Evolutionary conservation across 345 rosid species (phyloP).

Genomic region (Linum trigynum): DNA sequence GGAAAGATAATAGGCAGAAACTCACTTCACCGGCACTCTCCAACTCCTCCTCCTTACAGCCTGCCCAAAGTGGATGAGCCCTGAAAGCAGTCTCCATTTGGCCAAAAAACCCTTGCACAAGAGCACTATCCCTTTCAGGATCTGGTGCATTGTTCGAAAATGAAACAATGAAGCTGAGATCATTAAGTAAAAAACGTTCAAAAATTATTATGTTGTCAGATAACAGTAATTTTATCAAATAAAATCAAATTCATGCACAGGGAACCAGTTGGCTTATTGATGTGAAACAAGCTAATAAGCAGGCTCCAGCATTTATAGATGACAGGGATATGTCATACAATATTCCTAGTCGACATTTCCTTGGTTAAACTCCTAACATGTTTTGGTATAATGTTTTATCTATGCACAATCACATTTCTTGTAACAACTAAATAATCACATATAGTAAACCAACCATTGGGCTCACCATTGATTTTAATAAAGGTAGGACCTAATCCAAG

Average conservation of each 20-base stretch:
- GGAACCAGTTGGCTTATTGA: background rate
- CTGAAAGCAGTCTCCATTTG: slow-evolving; percentile 84
- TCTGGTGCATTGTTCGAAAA: slow-evolving; percentile 80
- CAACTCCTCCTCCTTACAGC: slow-evolving; percentile 91
- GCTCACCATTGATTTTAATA: background rate
- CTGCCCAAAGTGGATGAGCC: slow-evolving; percentile 92
- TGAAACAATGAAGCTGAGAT: slow-evolving; percentile 73
- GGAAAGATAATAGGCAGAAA: slow-evolving; percentile 8
- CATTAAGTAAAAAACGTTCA: background rate
- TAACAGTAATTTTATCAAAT: background rate
- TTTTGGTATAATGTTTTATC: background rate
- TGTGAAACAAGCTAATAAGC: background rate
- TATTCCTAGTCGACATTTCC: background rate
- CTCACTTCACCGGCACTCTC: slow-evolving; percentile 92
- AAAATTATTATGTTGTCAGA: background rate
- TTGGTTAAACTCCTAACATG: background rate
- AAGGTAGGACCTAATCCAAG: background rate
- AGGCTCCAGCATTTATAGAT: too few relatives aligned
- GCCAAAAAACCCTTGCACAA: slow-evolving; percentile 64
- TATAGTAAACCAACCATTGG: background rate
- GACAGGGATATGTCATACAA: too few relatives aligned
- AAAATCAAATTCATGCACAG: background rate
- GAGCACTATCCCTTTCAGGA: slow-evolving; percentile 66
- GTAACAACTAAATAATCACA: background rate
- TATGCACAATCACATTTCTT: background rate